Percentiles rank a stretch among this genome's conserved stretches.
Conservation (phyloP, 345 rosid genomes). For the Firmiana major region DNA sequence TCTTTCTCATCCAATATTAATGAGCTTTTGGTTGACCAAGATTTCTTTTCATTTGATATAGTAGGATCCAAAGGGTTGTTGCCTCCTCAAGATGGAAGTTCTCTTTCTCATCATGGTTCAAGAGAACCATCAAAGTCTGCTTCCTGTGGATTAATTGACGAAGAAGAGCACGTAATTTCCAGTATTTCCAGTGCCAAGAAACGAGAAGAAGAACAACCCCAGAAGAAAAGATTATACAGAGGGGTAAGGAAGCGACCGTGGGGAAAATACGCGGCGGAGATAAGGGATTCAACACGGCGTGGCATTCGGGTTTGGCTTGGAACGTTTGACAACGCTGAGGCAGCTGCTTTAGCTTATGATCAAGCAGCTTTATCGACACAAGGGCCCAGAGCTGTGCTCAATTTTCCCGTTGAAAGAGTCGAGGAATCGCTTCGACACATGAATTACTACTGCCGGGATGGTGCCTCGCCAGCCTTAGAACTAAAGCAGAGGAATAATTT, state of each 20-base stretch:
- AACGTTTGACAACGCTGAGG: conserved; percentile 68
- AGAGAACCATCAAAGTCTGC: conserved; percentile 2
- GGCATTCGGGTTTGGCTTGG: conserved; percentile 82
- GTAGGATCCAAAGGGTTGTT: too few species aligned
- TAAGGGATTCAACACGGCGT: conserved; percentile 60
- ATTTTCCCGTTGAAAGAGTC: conserved; percentile 49
- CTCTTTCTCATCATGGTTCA: background rate
- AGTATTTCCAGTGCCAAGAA: background rate
- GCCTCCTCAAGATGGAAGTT: background rate
- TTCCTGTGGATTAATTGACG: background rate
- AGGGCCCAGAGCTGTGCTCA: conserved; percentile 55
- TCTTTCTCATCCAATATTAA: background rate
- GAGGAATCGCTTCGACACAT: conserved; percentile 47
- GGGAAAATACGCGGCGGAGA: conserved; percentile 47
- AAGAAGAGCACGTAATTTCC: background rate
- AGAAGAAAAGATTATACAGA: background rate
- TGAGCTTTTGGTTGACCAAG: background rate
- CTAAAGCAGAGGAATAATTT: conserved; percentile 49
- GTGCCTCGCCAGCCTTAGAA: conserved; percentile 56
- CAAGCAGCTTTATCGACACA: conserved; percentile 62
- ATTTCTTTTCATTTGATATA: background rate
- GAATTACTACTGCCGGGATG: conserved; percentile 42
- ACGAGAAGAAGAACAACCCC: background rate
- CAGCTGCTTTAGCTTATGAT: conserved; percentile 81
- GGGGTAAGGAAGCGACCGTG: conserved; percentile 10